Conservation (phyloP, 208 protist genomes). For the Trypanosoma mega region DNA sequence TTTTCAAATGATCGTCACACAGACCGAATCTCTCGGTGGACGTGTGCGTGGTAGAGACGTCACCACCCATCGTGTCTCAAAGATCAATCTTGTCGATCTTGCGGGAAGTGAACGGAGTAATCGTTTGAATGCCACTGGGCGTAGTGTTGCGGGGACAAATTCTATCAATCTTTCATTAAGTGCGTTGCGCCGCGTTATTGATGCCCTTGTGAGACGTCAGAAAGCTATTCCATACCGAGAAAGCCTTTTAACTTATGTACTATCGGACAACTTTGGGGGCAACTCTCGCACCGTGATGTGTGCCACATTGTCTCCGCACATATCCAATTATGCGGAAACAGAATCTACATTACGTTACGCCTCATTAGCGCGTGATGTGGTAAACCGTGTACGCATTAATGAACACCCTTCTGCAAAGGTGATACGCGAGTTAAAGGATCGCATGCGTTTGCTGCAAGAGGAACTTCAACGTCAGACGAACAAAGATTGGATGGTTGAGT, state of each 20-base stretch:
- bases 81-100: constrained; percentile 83
- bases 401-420: constrained; percentile 77
- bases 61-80: constrained; percentile 39
- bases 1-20: constrained; percentile 88
- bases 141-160: constrained; percentile 63
- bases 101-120: constrained; percentile 61
- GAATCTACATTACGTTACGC: constrained; percentile 85
- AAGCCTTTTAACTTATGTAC: constrained; percentile 90
- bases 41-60: constrained; percentile 76
- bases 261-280: constrained; percentile 82
- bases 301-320: constrained; percentile 74
- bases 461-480: constrained; percentile 20
- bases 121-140: constrained; percentile 32
- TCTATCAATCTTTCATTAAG: constrained; percentile 80
- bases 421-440: constrained; percentile 80
- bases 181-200: constrained; percentile 76
- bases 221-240: constrained; percentile 76
- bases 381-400: constrained; percentile 87
- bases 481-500: not conserved
- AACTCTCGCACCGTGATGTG: constrained; percentile 85
- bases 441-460: constrained; percentile 46
- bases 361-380: constrained; percentile 67
- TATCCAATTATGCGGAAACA: constrained; percentile 62
- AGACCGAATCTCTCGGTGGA: constrained; percentile 43
- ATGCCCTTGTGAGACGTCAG: constrained; percentile 39